Evolutionary conservation across 306 rosid genomes (phyloP).

Genomic region (Acacia melanoxylon): DNA sequence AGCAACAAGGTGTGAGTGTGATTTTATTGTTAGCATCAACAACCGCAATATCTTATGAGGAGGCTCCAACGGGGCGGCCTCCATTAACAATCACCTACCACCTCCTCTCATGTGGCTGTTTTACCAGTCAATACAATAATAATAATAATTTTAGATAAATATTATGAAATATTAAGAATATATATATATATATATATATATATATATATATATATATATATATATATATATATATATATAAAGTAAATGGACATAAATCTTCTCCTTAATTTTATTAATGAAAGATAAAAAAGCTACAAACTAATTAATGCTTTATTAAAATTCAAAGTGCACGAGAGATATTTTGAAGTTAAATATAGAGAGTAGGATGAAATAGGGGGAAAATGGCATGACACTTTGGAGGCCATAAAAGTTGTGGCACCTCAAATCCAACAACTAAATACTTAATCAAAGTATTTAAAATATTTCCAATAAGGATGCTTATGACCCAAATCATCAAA

Average conservation of each 20-base stretch:
- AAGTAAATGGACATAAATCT: not conserved
- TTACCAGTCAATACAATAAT: no score
- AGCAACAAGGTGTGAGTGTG: not conserved
- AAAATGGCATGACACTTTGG: not conserved
- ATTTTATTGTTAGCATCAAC: not conserved
- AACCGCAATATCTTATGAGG: not conserved
- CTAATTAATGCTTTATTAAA: no score
- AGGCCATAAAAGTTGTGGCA: not conserved
- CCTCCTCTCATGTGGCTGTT: no score
- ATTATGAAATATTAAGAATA: not conserved
- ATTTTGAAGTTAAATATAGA: not conserved
- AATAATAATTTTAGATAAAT: not conserved
- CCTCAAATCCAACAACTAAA: no score
- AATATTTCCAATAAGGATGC: no score
- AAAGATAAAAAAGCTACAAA: not conserved
- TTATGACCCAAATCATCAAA: no score
- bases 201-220: not conserved
- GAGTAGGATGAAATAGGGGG: not conserved
- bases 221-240: not conserved
- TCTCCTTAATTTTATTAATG: not conserved
- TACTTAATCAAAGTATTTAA: no score
- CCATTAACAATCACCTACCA: slow-evolving; percentile 46
- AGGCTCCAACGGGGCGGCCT: slow-evolving; percentile 47
- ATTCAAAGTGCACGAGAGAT: not conserved
- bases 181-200: not conserved